A percentile compares a stretch with the other conserved stretches of the same genome.
These are phyloP conservation scores for Gossypium lobatum DNA, from an alignment of 441 rosid species.

Conservation along the genomic window DNA sequence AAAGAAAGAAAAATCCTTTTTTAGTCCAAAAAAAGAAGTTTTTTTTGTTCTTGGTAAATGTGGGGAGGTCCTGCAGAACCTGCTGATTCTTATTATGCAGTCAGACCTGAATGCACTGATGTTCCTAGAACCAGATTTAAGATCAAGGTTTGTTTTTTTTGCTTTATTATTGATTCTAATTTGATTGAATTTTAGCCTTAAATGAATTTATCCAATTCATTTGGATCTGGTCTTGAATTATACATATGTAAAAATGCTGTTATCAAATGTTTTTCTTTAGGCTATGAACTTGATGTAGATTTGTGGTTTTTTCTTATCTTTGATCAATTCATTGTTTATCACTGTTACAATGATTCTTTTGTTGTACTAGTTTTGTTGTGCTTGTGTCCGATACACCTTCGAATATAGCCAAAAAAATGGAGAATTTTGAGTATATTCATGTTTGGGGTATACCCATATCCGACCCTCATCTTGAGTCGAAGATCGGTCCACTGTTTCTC, in stretches of 20 bases:
- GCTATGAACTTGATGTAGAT: background rate
- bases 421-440: background rate
- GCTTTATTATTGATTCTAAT: background rate
- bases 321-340: background rate
- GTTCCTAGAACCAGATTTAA: slow-evolving; percentile 81
- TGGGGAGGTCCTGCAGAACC: slow-evolving; percentile 65
- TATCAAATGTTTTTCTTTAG: background rate
- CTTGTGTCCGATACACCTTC: background rate
- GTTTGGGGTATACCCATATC: background rate
- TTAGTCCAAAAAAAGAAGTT: background rate
- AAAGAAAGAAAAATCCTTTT: background rate
- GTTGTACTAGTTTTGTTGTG: background rate
- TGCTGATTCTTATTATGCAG: slow-evolving; percentile 80
- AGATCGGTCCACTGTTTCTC: background rate
- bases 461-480: background rate
- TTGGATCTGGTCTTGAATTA: slow-evolving; percentile 5
- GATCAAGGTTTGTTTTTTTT: slow-evolving; percentile 53
- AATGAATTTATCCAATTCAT: background rate
- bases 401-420: no score
- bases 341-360: background rate
- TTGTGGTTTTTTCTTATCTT: background rate
- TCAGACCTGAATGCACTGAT: slow-evolving; percentile 86
- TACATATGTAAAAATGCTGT: background rate
- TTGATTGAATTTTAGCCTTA: background rate
- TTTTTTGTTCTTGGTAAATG: slow-evolving; percentile 33